Percentiles rank a stretch among this genome's conserved stretches.
These are phyloP conservation scores for Heteromeles arbutifolia DNA, from an alignment of 306 rosid species.

Conservation along the genomic window DNA sequence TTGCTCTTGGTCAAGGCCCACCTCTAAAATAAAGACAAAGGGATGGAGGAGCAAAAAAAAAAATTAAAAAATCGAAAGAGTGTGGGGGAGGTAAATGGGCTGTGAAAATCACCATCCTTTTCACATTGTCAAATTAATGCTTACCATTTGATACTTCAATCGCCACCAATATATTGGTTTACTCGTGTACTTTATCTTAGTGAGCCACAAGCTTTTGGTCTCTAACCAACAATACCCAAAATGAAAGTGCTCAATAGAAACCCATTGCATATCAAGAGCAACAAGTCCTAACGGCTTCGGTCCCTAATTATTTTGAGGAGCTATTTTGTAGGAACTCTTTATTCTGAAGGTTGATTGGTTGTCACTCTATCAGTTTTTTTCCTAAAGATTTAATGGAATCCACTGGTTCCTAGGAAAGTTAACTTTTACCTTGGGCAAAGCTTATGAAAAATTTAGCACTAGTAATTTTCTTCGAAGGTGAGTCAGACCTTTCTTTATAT, in stretches of 20 bases:
- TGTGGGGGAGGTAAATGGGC: background rate
- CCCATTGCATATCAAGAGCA: background rate
- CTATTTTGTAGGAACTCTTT: background rate
- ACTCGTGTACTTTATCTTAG: background rate
- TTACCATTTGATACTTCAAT: background rate
- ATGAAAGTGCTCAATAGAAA: background rate
- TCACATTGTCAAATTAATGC: background rate
- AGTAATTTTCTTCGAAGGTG: background rate
- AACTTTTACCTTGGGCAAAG: background rate
- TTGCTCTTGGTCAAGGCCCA: background rate
- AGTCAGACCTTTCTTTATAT: background rate
- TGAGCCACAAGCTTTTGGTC: background rate
- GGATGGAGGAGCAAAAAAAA: background rate
- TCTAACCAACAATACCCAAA: background rate
- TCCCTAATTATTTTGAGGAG: background rate
- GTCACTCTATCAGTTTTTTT: background rate
- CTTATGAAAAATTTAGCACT: background rate
- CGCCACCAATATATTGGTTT: background rate
- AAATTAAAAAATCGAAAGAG: background rate
- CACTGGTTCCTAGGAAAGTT: background rate
- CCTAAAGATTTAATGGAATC: background rate
- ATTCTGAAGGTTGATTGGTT: background rate
- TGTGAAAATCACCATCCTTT: too few species aligned
- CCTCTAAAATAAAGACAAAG: background rate
- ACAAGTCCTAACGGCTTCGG: background rate